phyloP scores from a whole-genome alignment of 495 filamentous ascomycete genomes.

The Tuber borchii region DNA sequence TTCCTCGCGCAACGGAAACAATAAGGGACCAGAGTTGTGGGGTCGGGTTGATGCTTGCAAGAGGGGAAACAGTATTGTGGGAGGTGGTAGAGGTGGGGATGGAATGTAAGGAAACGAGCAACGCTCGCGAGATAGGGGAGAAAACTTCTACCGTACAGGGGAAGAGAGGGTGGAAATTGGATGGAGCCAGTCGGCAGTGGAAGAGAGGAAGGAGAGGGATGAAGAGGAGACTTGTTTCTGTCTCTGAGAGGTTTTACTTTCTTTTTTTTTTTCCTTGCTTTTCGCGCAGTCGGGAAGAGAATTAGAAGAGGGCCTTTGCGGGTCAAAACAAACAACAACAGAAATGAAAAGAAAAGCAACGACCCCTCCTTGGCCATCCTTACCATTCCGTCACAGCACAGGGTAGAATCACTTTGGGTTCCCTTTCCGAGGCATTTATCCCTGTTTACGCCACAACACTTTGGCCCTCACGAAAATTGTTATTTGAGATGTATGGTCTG shows the following conservation, averaged over 20 bases:
- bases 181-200: constrained; percentile 4
- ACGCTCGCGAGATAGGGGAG: constrained; percentile 10
- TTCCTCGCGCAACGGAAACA: background rate
- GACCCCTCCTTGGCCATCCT: constrained; percentile 19
- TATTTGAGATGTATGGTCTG: background rate
- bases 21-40: background rate
- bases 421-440: background rate
- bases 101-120: background rate
- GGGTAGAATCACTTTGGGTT: background rate
- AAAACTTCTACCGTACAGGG: constrained; percentile 1
- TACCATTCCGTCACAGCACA: constrained; percentile 3
- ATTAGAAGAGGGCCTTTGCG: constrained; percentile 5
- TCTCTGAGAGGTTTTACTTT: background rate
- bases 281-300: background rate
- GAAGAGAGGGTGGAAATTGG: background rate
- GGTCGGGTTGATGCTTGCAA: background rate
- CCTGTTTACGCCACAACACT: background rate
- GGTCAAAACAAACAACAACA: constrained; percentile 36
- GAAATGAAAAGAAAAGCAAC: constrained; percentile 11
- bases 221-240: constrained; percentile 18
- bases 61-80: background rate
- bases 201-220: constrained; percentile 3
- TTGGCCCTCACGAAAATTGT: background rate
- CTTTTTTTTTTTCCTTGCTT: constrained; percentile 19
- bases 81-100: constrained; percentile 3